A percentile compares a stretch with the other conserved stretches of the same genome.
phyloP scores from a whole-genome alignment of 805 yeast genomes.

The Barnettozyma botsteinii region DNA sequence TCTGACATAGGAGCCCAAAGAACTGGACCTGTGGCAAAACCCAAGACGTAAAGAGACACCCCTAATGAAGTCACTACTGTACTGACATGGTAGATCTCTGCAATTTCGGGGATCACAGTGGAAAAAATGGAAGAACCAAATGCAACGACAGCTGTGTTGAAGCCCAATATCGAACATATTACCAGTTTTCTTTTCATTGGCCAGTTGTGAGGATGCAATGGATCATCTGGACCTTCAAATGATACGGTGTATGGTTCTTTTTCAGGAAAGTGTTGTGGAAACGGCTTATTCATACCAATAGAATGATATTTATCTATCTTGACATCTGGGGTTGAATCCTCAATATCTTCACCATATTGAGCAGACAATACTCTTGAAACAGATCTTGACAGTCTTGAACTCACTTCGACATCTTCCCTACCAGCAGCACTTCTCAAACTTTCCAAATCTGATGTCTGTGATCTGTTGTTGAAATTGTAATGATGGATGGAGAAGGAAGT shows the following conservation, averaged over 20 bases:
- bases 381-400: background rate
- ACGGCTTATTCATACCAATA: constrained; percentile 62
- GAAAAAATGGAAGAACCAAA: constrained; percentile 82
- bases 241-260: constrained; percentile 61
- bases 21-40: constrained; percentile 90
- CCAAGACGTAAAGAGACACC: constrained; percentile 76
- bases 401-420: constrained; percentile 6
- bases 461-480: background rate
- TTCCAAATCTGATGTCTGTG: background rate
- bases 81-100: constrained; percentile 52
- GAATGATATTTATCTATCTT: constrained; percentile 25
- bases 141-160: constrained; percentile 46
- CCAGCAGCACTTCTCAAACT: background rate
- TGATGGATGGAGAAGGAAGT: background rate
- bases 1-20: constrained; percentile 87
- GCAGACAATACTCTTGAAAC: constrained; percentile 1
- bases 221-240: constrained; percentile 76
- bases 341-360: background rate
- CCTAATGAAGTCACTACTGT: constrained; percentile 64
- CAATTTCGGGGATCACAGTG: constrained; percentile 45
- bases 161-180: constrained; percentile 40
- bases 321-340: background rate
- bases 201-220: constrained; percentile 80
- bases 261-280: constrained; percentile 46
- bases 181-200: constrained; percentile 38